phyloP scores from a whole-genome alignment of 2,329 filamentous ascomycete genomes.

The Trichoderma arundinaceum region DNA sequence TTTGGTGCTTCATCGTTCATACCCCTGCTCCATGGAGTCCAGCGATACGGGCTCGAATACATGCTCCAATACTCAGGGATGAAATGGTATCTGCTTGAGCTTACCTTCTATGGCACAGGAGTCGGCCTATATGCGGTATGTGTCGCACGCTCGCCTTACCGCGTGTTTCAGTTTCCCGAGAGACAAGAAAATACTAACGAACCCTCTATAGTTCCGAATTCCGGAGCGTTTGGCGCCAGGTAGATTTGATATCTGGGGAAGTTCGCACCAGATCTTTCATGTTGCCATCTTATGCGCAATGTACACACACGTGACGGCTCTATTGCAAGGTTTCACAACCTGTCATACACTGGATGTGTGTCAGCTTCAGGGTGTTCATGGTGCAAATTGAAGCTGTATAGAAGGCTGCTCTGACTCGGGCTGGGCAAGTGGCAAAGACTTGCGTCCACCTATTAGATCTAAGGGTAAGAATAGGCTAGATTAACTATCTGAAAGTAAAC shows the following conservation, averaged over 20 bases:
- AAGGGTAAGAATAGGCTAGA: neutral
- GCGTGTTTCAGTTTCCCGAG: neutral
- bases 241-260: conserved; percentile 15
- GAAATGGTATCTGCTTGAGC: conserved; percentile 19
- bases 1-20: conserved; percentile 22
- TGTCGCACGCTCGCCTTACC: neutral
- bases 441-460: neutral
- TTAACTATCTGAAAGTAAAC: neutral
- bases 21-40: conserved; percentile 14
- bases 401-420: neutral
- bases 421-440: neutral
- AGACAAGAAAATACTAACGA: neutral
- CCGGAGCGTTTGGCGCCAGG: conserved; percentile 11
- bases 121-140: conserved; percentile 8
- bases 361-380: conserved; percentile 8
- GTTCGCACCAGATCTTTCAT: conserved; percentile 15
- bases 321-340: conserved; percentile 11
- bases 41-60: conserved; percentile 20
- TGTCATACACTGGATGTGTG: conserved; percentile 21
- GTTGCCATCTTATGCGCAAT: conserved; percentile 22
- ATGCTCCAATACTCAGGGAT: conserved; percentile 22
- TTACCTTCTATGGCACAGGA: conserved; percentile 13
- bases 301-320: conserved; percentile 13
- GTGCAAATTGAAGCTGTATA: conserved; percentile 4
- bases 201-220: conserved; percentile 1